These are phyloP conservation scores for Sphaerobolus stellatus DNA, from an alignment of 1,284 basidiomycete species.

Conservation along the genomic window DNA sequence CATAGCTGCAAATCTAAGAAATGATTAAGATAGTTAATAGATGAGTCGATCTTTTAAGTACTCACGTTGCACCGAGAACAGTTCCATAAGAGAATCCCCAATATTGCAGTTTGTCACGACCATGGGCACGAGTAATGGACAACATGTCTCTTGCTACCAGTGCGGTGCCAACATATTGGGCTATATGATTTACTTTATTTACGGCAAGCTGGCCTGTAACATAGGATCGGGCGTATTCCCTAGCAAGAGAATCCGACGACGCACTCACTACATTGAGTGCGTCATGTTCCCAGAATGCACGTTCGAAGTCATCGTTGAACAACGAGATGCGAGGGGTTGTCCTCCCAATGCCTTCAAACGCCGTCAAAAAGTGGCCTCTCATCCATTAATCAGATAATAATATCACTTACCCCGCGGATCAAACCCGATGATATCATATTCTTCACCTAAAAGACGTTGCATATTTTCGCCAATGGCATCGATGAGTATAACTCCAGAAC, in stretches of 20 bases:
- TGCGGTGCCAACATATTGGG: constrained; percentile 25
- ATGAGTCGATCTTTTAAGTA: background rate
- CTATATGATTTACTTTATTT: constrained; percentile 17
- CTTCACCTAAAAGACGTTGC: constrained; percentile 38
- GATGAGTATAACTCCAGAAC: constrained; percentile 41
- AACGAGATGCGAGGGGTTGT: constrained; percentile 20
- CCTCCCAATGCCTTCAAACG: constrained; percentile 16
- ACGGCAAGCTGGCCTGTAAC: constrained; percentile 31
- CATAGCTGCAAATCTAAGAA: constrained; percentile 41
- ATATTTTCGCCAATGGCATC: constrained; percentile 28
- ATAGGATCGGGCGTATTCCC: constrained; percentile 31
- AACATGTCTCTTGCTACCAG: constrained; percentile 46
- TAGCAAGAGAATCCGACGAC: constrained; percentile 30
- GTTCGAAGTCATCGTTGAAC: constrained; percentile 23
- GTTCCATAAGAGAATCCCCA: constrained; percentile 55
- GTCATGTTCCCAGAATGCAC: constrained; percentile 24
- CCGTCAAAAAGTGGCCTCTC: background rate
- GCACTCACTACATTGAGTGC: constrained; percentile 34
- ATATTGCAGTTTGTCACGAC: constrained; percentile 46
- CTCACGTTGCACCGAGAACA: constrained; percentile 39
- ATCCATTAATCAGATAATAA: constrained; percentile 2
- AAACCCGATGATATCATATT: constrained; percentile 51
- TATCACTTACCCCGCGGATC: constrained; percentile 39
- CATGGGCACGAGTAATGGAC: constrained; percentile 43
- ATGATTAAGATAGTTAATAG: background rate